Percentiles rank a stretch among this genome's conserved stretches.
phyloP scores from a whole-genome alignment of 139 green algal genomes.

The Chlorella sp. region DNA sequence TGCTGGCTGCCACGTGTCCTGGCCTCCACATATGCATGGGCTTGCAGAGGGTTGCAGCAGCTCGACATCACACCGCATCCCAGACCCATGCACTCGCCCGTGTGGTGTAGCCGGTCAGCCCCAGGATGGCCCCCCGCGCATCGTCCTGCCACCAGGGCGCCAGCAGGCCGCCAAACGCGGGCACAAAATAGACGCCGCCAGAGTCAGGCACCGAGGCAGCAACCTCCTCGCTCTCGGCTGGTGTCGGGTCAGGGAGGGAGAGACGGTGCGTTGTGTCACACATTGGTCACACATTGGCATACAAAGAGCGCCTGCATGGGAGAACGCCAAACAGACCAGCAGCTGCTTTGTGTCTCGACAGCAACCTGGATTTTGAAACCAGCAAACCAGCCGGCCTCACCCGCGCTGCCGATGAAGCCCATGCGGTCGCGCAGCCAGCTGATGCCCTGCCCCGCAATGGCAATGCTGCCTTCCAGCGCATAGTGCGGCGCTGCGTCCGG shows the following conservation, averaged over 20 bases:
- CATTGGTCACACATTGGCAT: not conserved
- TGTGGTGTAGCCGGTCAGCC: slow-evolving; percentile 76
- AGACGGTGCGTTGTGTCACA: not conserved
- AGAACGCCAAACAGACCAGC: not conserved
- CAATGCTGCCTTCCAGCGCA: slow-evolving; percentile 92
- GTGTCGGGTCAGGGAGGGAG: not conserved
- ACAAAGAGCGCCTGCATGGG: not conserved
- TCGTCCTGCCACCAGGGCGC: slow-evolving; percentile 91
- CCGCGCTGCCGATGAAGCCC: slow-evolving; percentile 67
- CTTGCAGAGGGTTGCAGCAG: too few species aligned
- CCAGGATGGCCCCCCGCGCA: slow-evolving; percentile 85
- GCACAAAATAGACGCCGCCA: slow-evolving; percentile 95
- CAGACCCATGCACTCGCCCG: slow-evolving; percentile 35
- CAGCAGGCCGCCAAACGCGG: slow-evolving; percentile 96
- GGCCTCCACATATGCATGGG: too few species aligned
- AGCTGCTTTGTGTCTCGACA: not conserved
- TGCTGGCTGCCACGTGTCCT: too few species aligned
- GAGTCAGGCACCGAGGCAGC: slow-evolving; percentile 63
- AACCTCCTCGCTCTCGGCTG: slow-evolving; percentile 65
- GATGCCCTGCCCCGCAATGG: slow-evolving; percentile 82
- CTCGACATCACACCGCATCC: not conserved
- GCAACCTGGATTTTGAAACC: not conserved
- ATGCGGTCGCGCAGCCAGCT: slow-evolving; percentile 90
- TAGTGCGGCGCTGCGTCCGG: slow-evolving; percentile 65
- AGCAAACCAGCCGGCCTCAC: not conserved